Evolutionary conservation across 164 flowering plant genomes (phyloP), one percentile per base, ranked within the genome.

Genomic region (Vitis riparia): DNA sequence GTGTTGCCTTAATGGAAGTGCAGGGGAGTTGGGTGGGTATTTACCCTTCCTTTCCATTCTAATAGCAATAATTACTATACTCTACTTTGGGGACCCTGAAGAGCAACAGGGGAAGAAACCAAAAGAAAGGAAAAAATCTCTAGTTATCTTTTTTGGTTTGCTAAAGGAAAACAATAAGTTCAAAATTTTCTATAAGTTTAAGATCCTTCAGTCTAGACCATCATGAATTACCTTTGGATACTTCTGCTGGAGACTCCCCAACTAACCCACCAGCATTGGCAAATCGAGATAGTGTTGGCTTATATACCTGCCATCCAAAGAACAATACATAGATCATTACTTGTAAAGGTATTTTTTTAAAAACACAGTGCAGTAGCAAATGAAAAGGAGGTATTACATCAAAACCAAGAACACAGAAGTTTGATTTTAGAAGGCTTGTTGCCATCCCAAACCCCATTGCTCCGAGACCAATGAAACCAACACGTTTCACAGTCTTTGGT

Each of bases 361-460:
- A 14, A 47, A 44, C 17, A 48, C 12, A 2, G 16, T n/a, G 32
- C 51, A 58, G 4, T 14, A 51, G 51, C 48, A 51, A 17, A 7
- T n/a, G 32, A 68, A 52, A 55, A 16, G 62, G 68, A 72, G 71
- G 37, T 60, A 68, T 80, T 91, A 96, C 99, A 82, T 96, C 99
- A 79, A 58, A 96, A 73, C 99, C 99, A 72, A 72, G 11, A 51
- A 96, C 98, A n/a, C 62, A 62, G 69, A 84, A 91, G 71, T 90
- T 82, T 65, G 96, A 93, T 70, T 67, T 87, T 73, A 96, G 55
- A 65, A 96, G 89, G 57, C 92, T 89, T 72, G 93, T 87, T 76
- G 99, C 99, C 98, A 96, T 96, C 77, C 99, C 99, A 83, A 92
- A 96, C 68, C 99, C 99, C 99, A 96, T 96, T 64, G 98, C 99